Evolutionary conservation across 169 alveolate genomes (phyloP), one percentile per base, ranked within the genome.

Genomic region (Theileria sp.): DNA sequence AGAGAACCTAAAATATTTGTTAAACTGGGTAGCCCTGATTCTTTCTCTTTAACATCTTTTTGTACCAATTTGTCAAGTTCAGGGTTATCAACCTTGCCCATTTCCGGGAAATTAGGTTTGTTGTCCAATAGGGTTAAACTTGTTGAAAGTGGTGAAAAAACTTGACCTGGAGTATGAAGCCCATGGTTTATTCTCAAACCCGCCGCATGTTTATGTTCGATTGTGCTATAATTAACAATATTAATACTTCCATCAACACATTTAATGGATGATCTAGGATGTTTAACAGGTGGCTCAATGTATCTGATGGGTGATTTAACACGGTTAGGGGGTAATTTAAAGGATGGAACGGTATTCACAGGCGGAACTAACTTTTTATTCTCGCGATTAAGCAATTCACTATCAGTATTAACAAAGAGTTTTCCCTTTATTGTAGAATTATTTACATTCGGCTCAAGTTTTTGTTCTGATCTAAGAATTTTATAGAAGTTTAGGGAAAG

Each of bases 401-500:
- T 64, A 50, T 7, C 28, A 58, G 67, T 58, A 58, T 25, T 58
- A 19, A 15, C 28, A 58, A 19, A 19, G 34, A 58, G 54, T n/a
- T 30, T 64, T 10, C 26, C 38, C 38, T 17, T 21, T 15, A 64
- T 2, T 10, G 49, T 0, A 21, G 34, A 28, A 21, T 32, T 21
- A 26, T 64, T 32, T 61, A 49, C 34, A 17, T 26, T 62, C 17
- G 61, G 15, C 50, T 54, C 34, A 64, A 30, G 62, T 23, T 15
- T 23, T 8, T 3, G 50, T 19, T 64, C 72, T n/a, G 25, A 4
- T 21, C 38, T 36, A 10, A 30, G 8, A 10, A 75, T 19, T 49
- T 62, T 50, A 75, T 83, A 83, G 64, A 83, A 83, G 56, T 72
- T 83, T 44, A 83, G 28, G 1, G 89, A 83, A 13, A 83, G 80